A percentile compares a stretch with the other conserved stretches of the same genome.
phyloP scores from a whole-genome alignment of 345 rosid genomes.

The Corchorus capsularis region DNA sequence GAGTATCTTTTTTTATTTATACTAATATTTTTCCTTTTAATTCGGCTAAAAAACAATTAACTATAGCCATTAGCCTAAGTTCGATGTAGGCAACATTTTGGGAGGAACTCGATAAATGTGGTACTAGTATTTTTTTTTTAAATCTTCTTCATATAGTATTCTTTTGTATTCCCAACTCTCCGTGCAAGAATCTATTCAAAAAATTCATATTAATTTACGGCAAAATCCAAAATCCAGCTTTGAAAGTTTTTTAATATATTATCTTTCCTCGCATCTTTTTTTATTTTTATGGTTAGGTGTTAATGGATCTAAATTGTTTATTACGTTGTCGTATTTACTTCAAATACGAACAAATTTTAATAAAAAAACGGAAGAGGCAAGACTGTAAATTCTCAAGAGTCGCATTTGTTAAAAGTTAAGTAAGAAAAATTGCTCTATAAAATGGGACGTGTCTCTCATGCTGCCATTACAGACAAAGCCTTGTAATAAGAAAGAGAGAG shows the following conservation, averaged over 20 bases:
- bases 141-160: no score
- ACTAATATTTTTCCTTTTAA: no score
- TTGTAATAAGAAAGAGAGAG: neutral
- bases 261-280: neutral
- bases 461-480: constrained; percentile 4
- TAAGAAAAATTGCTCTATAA: neutral
- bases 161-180: neutral
- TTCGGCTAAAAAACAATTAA: neutral
- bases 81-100: neutral
- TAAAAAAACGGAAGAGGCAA: neutral
- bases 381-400: neutral
- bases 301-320: neutral
- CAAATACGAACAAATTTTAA: no score
- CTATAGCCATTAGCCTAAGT: neutral
- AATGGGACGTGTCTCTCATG: neutral
- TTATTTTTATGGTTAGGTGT: neutral
- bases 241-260: neutral
- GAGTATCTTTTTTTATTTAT: no score
- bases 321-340: neutral
- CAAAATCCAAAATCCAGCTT: constrained; percentile 6
- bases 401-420: neutral
- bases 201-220: neutral
- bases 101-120: neutral
- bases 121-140: neutral
- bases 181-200: neutral